Base-by-base conservation (phyloP, 768 basidiomycete species). In the Agaricus bisporus region DNA sequence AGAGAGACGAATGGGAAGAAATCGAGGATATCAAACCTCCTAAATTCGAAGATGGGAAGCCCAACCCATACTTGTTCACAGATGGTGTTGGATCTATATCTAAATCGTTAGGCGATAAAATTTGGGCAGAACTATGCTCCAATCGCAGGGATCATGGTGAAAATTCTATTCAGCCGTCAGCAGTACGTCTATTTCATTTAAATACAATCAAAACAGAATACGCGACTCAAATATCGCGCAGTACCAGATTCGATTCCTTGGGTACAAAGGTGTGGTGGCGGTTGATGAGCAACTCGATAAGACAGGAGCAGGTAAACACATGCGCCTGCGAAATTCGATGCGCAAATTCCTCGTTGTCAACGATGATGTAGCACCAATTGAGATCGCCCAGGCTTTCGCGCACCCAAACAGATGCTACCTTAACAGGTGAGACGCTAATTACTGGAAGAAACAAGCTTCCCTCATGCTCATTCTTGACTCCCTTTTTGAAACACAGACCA, bases 11-110 rank as follows among this genome's bases (percentile, higher is more conserved):
- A 59, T 91, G 90, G 82, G 76, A 81, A 47, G 70, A 75, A 51
- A 46, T 54, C 9, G 46, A 54, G 6, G 53, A 75, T 89, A 43
- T 62, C 64, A 0, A 90, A 91, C 62, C 68, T 90, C 10, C 73
- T 73, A 20, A 60, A 65, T 14, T 22, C 18, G 10, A 37, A 43
- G 17, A 59, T 63, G 42, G 49, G 37, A 17, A 51, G 35, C 42
- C 28, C 20, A 38, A 59, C 45, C 49, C 56, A 22, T 75, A 74
- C 56, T 55, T 75, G 20, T 84, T 83, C 62, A 91, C 90, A 0
- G 91, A 93, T 53, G 91, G 91, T 26, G 81, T 86, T 10, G 91
- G 91, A 1, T 89, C 88, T 0, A 88, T 92, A 46, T 86, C 88
- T 1, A 67, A 69, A 17, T 69, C 70, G 20, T 70, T 92, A 4